These are phyloP conservation scores for Dictyostelium capitatum DNA, from an alignment of 78 protist species.

Conservation along the genomic window DNA sequence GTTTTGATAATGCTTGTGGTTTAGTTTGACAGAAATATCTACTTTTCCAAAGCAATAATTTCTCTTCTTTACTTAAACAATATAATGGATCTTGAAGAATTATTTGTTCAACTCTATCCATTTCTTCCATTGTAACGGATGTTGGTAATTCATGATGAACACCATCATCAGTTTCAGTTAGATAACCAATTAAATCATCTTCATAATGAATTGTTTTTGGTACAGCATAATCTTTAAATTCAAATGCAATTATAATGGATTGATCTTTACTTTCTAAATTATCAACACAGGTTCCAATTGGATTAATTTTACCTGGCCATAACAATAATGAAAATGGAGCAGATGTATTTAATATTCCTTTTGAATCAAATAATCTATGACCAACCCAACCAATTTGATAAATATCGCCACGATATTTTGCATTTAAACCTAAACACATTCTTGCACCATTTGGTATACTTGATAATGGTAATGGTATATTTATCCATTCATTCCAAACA, in stretches of 20 bases:
- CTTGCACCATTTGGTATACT: slow-evolving; percentile 53
- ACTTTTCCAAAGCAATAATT: slow-evolving; percentile 47
- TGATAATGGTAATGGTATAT: slow-evolving; percentile 34
- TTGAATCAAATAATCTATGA: slow-evolving; percentile 51
- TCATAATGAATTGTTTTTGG: slow-evolving; percentile 38
- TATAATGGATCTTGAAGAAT: slow-evolving; percentile 78
- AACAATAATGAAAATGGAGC: slow-evolving; percentile 56
- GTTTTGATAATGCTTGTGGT: slow-evolving; percentile 89
- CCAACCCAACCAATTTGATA: slow-evolving; percentile 69
- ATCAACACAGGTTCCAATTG: slow-evolving; percentile 76
- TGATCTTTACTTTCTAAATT: slow-evolving; percentile 67
- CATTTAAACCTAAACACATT: slow-evolving; percentile 50
- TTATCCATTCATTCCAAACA: slow-evolving; percentile 78
- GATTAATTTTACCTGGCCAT: slow-evolving; percentile 80
- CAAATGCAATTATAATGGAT: slow-evolving; percentile 58
- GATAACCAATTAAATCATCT: not conserved
- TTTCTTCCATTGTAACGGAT: slow-evolving; percentile 6
- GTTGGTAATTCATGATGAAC: not conserved
- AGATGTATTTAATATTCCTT: slow-evolving; percentile 38
- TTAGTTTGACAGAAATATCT: slow-evolving; percentile 69
- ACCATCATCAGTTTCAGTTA: not conserved
- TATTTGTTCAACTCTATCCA: slow-evolving; percentile 31
- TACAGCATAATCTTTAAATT: slow-evolving; percentile 40
- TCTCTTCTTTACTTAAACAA: slow-evolving; percentile 57
- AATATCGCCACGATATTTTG: slow-evolving; percentile 19